Conservation (phyloP, 495 filamentous ascomycete genomes). For the Penicillium angulare region DNA sequence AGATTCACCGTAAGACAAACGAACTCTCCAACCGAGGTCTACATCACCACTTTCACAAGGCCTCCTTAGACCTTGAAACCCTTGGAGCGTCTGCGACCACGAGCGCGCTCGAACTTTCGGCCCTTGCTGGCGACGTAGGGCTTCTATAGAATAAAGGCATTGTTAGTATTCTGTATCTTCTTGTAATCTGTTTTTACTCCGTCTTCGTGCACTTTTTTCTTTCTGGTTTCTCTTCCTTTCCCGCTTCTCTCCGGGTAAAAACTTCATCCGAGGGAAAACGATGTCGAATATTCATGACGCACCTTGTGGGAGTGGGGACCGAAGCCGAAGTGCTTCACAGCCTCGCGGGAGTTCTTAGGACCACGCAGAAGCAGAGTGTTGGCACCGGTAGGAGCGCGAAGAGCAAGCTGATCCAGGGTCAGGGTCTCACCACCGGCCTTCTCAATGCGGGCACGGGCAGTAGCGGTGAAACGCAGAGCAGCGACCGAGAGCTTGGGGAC, state of each 20-base stretch:
- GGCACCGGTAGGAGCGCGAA: slow-evolving; percentile 86
- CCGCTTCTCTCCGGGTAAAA: too few species aligned
- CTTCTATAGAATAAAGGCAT: slow-evolving; percentile 59
- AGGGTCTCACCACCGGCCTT: slow-evolving; percentile 91
- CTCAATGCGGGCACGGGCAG: slow-evolving; percentile 87
- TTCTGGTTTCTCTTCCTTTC: too few species aligned
- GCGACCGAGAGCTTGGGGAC: slow-evolving; percentile 91
- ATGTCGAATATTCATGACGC: slow-evolving; percentile 33
- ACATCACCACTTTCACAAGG: slow-evolving; percentile 13
- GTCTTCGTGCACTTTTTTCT: too few species aligned
- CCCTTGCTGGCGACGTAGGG: slow-evolving; percentile 97
- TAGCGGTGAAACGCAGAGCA: slow-evolving; percentile 92
- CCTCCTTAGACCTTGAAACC: slow-evolving; percentile 96
- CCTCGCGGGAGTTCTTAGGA: slow-evolving; percentile 95
- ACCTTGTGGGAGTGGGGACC: slow-evolving; percentile 97
- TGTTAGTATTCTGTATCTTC: too few species aligned
- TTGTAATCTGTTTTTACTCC: too few species aligned
- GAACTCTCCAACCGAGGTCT: slow-evolving; percentile 11
- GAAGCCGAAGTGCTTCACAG: slow-evolving; percentile 97
- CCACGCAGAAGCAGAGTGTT: slow-evolving; percentile 95
- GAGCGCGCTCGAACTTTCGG: slow-evolving; percentile 96
- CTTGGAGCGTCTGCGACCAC: slow-evolving; percentile 91
- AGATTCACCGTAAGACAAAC: slow-evolving; percentile 9
- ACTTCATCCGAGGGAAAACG: neutral
- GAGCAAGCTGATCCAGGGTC: slow-evolving; percentile 93